A percentile compares a stretch with the other conserved stretches of the same genome.
Conservation (phyloP, 208 protist species). For the Trypanosoma avium region DNA sequence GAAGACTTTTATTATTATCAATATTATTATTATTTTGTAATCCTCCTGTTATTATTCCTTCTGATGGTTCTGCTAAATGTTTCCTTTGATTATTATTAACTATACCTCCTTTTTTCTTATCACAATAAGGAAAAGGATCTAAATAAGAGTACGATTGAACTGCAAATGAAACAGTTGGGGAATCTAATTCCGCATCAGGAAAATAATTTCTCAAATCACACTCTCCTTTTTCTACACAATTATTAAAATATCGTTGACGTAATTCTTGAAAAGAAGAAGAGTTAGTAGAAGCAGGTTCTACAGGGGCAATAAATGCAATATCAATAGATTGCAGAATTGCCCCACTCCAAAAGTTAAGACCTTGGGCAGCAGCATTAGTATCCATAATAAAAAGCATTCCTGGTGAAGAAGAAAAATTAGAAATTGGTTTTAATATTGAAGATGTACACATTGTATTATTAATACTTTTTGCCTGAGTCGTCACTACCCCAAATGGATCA, state of each 20-base stretch:
- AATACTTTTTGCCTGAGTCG: slow-evolving; percentile 3
- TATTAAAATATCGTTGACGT: slow-evolving; percentile 18
- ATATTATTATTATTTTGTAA: not conserved
- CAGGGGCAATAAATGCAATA: slow-evolving; percentile 64
- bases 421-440: not conserved
- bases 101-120: not conserved
- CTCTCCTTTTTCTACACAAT: slow-evolving; percentile 19
- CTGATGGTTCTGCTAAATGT: not conserved
- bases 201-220: slow-evolving; percentile 53
- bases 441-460: not conserved
- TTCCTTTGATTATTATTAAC: not conserved
- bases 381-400: slow-evolving; percentile 71
- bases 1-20: slow-evolving; percentile 11
- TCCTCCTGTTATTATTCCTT: not conserved
- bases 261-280: slow-evolving; percentile 55
- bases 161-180: slow-evolving; percentile 39
- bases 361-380: slow-evolving; percentile 19
- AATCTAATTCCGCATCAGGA: slow-evolving; percentile 57
- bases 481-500: slow-evolving; percentile 67
- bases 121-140: slow-evolving; percentile 58
- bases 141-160: slow-evolving; percentile 66
- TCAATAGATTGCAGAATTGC: slow-evolving; percentile 79
- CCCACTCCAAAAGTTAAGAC: slow-evolving; percentile 81
- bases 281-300: slow-evolving; percentile 39
- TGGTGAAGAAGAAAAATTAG: slow-evolving; percentile 6